Conservation (phyloP, 305 asterid species). For the Rubia occidens region DNA sequence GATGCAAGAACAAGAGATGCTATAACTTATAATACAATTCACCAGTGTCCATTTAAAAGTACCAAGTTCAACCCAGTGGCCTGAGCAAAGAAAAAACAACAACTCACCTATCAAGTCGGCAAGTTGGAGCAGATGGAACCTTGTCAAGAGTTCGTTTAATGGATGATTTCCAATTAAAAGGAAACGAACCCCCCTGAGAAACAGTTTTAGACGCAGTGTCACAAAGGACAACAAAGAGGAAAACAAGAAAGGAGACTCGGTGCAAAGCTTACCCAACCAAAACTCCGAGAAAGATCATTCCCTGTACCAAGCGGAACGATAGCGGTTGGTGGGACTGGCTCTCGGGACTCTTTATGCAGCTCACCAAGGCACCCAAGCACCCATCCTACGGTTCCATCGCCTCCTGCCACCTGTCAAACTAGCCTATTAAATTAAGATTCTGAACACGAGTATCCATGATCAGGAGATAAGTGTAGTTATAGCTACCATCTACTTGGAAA, state of each 20-base stretch:
- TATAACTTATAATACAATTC: neutral
- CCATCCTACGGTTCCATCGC: slow-evolving; percentile 98
- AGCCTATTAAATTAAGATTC: slow-evolving; percentile 8
- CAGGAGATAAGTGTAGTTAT: neutral
- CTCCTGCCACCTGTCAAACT: slow-evolving; percentile 87
- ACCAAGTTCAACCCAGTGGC: slow-evolving; percentile 10
- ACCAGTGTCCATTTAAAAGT: slow-evolving; percentile 9
- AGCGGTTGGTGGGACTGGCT: slow-evolving; percentile 84
- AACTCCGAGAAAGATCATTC: slow-evolving; percentile 90
- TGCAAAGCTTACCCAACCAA: slow-evolving; percentile 78
- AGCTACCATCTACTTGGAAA: neutral
- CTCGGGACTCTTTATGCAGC: slow-evolving; percentile 47
- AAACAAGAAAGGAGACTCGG: slow-evolving; percentile 19
- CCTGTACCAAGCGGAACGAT: slow-evolving; percentile 97
- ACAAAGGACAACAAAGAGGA: slow-evolving; percentile 18
- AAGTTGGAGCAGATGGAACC: slow-evolving; percentile 44
- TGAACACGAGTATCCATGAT: slow-evolving; percentile 1
- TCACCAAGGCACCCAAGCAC: slow-evolving; percentile 91
- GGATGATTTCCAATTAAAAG: slow-evolving; percentile 89
- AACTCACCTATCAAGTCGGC: slow-evolving; percentile 67
- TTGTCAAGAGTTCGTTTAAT: slow-evolving; percentile 70
- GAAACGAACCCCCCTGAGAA: slow-evolving; percentile 90
- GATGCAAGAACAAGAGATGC: neutral
- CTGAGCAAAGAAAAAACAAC: slow-evolving; percentile 1
- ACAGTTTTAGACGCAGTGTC: slow-evolving; percentile 20